Evolutionary conservation across 495 filamentous ascomycete species (phyloP).

Genomic region (Halenospora varia): DNA sequence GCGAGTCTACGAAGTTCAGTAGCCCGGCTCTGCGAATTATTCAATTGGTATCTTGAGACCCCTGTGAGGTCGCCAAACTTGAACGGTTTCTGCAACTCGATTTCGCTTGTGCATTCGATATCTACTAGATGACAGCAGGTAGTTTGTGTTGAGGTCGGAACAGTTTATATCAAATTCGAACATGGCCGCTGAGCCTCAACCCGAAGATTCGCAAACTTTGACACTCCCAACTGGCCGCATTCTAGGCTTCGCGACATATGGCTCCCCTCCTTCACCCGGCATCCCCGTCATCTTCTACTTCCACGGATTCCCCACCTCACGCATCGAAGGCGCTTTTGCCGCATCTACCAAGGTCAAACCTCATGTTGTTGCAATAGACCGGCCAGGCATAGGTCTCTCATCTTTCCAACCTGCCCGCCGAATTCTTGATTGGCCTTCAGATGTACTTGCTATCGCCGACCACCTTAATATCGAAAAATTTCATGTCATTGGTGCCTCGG

Average conservation of each 20-base stretch:
- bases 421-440: conserved; percentile 9
- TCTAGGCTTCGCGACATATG: conserved; percentile 13
- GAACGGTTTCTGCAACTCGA: too few relatives aligned
- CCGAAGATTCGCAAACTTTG: too few relatives aligned
- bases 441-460: conserved; percentile 8
- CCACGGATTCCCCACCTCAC: conserved; percentile 14
- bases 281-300: conserved; percentile 10
- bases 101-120: too few relatives aligned
- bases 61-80: too few relatives aligned
- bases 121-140: too few relatives aligned
- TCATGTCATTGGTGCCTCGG: background rate
- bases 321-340: conserved; percentile 4
- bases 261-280: background rate
- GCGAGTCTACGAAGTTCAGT: too few relatives aligned
- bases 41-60: too few relatives aligned
- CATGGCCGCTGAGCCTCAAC: too few relatives aligned
- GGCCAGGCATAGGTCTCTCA: conserved; percentile 15
- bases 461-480: conserved; percentile 1
- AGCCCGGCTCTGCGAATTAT: too few relatives aligned
- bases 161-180: too few relatives aligned
- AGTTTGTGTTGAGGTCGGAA: too few relatives aligned
- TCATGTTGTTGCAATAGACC: conserved; percentile 9
- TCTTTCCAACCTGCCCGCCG: conserved; percentile 3
- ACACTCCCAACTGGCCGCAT: conserved; percentile 9
- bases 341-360: background rate